Evolutionary conservation across 2,329 filamentous ascomycete species (phyloP), one percentile per base, ranked within the genome.

Genomic region (Cadophora luteo-olivacea): DNA sequence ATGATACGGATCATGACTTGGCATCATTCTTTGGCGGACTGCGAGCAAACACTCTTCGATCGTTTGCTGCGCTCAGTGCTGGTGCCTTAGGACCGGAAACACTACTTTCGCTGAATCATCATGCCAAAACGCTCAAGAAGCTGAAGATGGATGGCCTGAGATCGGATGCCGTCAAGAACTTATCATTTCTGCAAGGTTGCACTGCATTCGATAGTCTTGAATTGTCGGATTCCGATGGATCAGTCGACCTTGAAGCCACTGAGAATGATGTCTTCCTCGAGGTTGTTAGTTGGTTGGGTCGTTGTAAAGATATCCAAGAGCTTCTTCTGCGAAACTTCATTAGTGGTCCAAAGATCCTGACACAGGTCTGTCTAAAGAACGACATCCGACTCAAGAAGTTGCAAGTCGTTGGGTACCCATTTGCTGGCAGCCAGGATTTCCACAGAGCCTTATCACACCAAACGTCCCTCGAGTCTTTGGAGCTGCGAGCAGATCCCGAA

Each of bases 1-100:
- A 72, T 24, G 65, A 72, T 60, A 72, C 72, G 19, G 90, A 92
- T 69, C 78, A 83, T 33, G 82, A 86, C 51, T 81, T 91, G 61
- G 85, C 88, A 0, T 79, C 80, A 2, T 91, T 92, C 73, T 82
- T 92, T 58, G 79, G 79, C 29, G 81, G 82, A 1, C 81, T 92
- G 61, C 82, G 79, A 22, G 81, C 84, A 1, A 84, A 91, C 70
- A 87, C 84, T 1, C 78, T 93, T 12, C 81, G 82, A 66, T 83
- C 83, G 24, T 88, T 92, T 66, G 82, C 87, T 67, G 83, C 89
- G 33, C 82, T 88, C 65, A 86, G 85, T 74, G 80, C 82, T 51
- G 87, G 87, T 70, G 79, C 82, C 2, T 81, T 91, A 19, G 85
- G 85, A 0, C 78, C 81, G 3, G 80, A 85, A 54, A 86, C 88